Conservation (phyloP, 768 basidiomycete species). For the Sporobolomyces pararoseus region DNA sequence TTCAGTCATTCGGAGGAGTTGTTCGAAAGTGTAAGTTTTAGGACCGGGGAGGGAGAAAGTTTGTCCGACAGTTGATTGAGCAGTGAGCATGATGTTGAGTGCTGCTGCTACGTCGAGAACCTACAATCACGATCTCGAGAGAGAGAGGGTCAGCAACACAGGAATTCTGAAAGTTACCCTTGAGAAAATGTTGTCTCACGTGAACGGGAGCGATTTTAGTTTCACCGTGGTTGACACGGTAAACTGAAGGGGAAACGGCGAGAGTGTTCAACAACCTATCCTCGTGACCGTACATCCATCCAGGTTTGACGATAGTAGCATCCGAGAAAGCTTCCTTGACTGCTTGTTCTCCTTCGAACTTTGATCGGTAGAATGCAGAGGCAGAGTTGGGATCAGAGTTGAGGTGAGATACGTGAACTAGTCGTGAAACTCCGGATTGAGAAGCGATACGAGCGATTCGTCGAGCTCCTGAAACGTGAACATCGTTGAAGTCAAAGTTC, state of each 20-base stretch:
- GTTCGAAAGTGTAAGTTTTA: slow-evolving; percentile 71
- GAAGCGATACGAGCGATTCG: slow-evolving; percentile 79
- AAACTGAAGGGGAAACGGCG: slow-evolving; percentile 87
- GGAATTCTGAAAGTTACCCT: neutral
- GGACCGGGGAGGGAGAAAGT: slow-evolving; percentile 85
- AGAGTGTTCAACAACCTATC: slow-evolving; percentile 90
- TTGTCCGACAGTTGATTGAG: slow-evolving; percentile 55
- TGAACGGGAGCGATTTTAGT: slow-evolving; percentile 88
- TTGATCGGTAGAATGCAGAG: slow-evolving; percentile 80
- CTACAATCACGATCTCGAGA: slow-evolving; percentile 54
- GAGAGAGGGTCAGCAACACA: slow-evolving; percentile 4
- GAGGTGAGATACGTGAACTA: slow-evolving; percentile 92
- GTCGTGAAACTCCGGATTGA: slow-evolving; percentile 69
- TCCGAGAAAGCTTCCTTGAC: slow-evolving; percentile 77
- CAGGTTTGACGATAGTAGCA: slow-evolving; percentile 84
- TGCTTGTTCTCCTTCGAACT: slow-evolving; percentile 81
- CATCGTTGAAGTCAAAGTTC: slow-evolving; percentile 78
- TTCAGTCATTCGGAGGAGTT: slow-evolving; percentile 59
- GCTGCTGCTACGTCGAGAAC: slow-evolving; percentile 92
- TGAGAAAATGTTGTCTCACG: slow-evolving; percentile 55
- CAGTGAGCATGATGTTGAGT: slow-evolving; percentile 69
- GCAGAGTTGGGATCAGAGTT: slow-evolving; percentile 75
- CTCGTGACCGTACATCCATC: slow-evolving; percentile 84
- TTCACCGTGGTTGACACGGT: slow-evolving; percentile 82
- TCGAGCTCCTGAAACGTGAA: slow-evolving; percentile 76